A percentile compares a stretch with the other conserved stretches of the same genome.
Conservation (phyloP, 2,329 filamentous ascomycete species). For the Aspergillus udagawae region DNA sequence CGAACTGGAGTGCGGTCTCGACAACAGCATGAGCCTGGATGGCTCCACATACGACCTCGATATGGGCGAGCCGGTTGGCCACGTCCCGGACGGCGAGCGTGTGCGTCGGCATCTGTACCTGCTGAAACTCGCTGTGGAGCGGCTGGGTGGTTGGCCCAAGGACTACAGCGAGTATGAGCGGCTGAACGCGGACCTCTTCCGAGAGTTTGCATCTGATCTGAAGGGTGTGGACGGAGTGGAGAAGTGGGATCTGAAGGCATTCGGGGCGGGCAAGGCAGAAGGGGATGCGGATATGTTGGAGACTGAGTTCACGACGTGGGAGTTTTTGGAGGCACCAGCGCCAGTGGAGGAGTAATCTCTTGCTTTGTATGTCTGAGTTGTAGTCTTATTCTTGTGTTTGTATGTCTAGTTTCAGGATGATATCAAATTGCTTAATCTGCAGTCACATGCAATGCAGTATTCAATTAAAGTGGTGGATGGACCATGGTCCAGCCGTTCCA, state of each 20-base stretch:
- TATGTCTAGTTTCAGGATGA: too few species aligned
- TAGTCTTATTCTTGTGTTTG: not conserved
- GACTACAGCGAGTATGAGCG: conserved; percentile 46
- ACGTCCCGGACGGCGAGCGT: conserved; percentile 17
- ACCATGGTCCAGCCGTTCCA: too few species aligned
- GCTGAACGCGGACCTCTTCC: conserved; percentile 44
- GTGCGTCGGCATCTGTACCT: conserved; percentile 36
- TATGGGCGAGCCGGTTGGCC: not conserved
- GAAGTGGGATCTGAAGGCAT: conserved; percentile 46
- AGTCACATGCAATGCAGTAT: too few species aligned
- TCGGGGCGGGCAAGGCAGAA: conserved; percentile 46
- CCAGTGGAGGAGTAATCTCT: not conserved
- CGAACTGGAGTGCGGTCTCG: conserved; percentile 14
- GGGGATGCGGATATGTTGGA: conserved; percentile 28
- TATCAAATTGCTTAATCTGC: too few species aligned
- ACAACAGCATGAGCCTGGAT: conserved; percentile 9
- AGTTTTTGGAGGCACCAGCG: conserved; percentile 1
- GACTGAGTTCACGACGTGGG: conserved; percentile 9
- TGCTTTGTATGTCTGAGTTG: not conserved
- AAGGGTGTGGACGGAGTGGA: conserved; percentile 44
- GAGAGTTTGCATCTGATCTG: conserved; percentile 37
- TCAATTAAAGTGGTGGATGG: too few species aligned
- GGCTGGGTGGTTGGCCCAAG: conserved; percentile 44
- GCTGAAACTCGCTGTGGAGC: conserved; percentile 38
- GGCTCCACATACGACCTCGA: conserved; percentile 9